Evolutionary conservation across 73 alveolate genomes (phyloP), one percentile per base, ranked within the genome.

Genomic region (Paramecium sexaurelia): DNA sequence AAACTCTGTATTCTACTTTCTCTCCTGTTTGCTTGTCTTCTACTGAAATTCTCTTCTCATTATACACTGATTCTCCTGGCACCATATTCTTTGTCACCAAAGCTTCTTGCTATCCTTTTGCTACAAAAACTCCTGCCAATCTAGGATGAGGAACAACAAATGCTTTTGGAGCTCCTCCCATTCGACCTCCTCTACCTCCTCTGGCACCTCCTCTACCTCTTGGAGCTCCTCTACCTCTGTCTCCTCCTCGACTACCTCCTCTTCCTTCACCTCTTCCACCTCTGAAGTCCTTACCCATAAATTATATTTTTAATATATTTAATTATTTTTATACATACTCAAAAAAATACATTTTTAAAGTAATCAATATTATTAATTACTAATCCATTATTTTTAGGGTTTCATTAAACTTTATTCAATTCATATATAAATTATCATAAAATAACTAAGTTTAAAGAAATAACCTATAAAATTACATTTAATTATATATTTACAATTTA

Each of bases 1-100:
- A 98, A 69, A 98, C 99, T 71, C 99, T 95, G 93, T 98, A 98
- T 94, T 98, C 99, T 11, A 95, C 95, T 92, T 98, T 98, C 68
- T 94, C 97, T 32, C 94, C 97, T 15, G 88, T 83, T 22, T 55
- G 83, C n/a, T 93, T 55, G 20, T 83, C 98, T 88, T 95, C 98
- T 32, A 95, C 98, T 11, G 97, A 85, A 35, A 98, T 97, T 75
- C 99, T 95, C 90, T 93, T 96, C 95, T 96, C 97, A 55, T 96
- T 95, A 90, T 91, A 93, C 57, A 93, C 99, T 55, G 98, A 92
- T 95, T 98, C 99, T 26, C 99, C 99, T 15, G 99, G 97, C 71
- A 95, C 97, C 43, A 96, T 85, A 92, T 98, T 98, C 85, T 95
- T 95, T 24, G 99, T 98, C 39, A 95, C 95, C 51, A 99, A 96